phyloP scores from a whole-genome alignment of 345 rosid genomes.

The Schrenkiella parvula region DNA sequence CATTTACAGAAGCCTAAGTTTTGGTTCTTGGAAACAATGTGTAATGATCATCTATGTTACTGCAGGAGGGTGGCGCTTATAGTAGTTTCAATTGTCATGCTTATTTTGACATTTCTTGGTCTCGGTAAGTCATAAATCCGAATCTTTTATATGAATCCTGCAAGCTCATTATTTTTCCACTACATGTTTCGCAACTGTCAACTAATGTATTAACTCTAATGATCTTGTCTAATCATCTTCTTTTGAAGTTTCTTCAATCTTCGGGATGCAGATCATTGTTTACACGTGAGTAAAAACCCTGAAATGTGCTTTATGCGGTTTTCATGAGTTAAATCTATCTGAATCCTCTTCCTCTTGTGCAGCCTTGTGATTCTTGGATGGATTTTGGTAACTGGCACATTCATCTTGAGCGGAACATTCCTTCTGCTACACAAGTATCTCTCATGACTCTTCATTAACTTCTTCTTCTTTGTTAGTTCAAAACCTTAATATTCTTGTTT shows the following conservation, averaged over 20 bases:
- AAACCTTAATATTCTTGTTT: constrained; percentile 1
- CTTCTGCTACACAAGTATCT: constrained; percentile 89
- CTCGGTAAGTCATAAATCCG: constrained; percentile 47
- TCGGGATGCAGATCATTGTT: constrained; percentile 71
- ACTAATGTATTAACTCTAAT: neutral
- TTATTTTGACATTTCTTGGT: constrained; percentile 71
- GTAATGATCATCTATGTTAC: neutral
- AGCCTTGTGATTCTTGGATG: constrained; percentile 87
- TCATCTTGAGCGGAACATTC: constrained; percentile 80
- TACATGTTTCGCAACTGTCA: neutral
- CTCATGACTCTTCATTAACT: neutral
- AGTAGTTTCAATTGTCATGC: constrained; percentile 67
- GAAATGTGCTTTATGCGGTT: neutral
- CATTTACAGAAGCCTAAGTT: neutral
- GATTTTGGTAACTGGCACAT: constrained; percentile 86
- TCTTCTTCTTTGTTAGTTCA: neutral
- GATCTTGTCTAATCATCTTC: neutral
- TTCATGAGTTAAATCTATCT: neutral
- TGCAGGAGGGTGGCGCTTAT: constrained; percentile 75
- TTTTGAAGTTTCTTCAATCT: constrained; percentile 65
- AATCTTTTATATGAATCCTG: neutral
- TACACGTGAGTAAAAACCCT: constrained; percentile 57
- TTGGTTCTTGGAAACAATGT: neutral
- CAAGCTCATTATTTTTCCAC: neutral
- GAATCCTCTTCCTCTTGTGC: constrained; percentile 31